These are phyloP conservation scores for Aspergillus bombycis DNA, from an alignment of 2,329 filamentous ascomycete genomes.

Conservation along the genomic window DNA sequence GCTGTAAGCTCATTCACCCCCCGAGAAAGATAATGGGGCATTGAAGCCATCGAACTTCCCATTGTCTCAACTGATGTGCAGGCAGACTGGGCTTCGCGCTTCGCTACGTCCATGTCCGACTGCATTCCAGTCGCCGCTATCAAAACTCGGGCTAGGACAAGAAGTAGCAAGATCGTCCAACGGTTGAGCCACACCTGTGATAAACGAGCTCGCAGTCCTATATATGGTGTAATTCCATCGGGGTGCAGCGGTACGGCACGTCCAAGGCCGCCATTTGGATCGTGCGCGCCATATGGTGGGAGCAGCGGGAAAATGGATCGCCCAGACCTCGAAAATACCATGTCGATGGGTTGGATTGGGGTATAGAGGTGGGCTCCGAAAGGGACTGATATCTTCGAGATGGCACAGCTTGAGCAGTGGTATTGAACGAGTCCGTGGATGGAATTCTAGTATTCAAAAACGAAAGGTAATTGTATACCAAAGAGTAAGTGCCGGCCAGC, in stretches of 20 bases:
- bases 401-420: background rate
- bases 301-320: conserved; percentile 42
- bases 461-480: background rate
- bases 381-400: background rate
- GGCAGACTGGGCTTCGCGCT: conserved; percentile 79
- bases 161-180: conserved; percentile 88
- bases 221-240: conserved; percentile 81
- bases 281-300: conserved; percentile 45
- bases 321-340: conserved; percentile 38
- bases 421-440: background rate
- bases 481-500: conserved; percentile 21
- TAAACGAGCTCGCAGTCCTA: conserved; percentile 83
- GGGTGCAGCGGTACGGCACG: conserved; percentile 63
- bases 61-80: conserved; percentile 91
- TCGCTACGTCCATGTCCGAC: conserved; percentile 73
- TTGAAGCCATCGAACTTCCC: conserved; percentile 93
- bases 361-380: background rate
- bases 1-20: conserved; percentile 88
- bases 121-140: conserved; percentile 74
- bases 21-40: conserved; percentile 90
- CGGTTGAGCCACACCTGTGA: conserved; percentile 98
- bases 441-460: background rate
- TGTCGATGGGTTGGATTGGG: conserved; percentile 16
- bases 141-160: conserved; percentile 81
- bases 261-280: conserved; percentile 54